Percentiles rank a stretch among this genome's conserved stretches.
phyloP scores from a whole-genome alignment of 108 stramenopile species.

The Pinguiococcus pyrenoidosus region DNA sequence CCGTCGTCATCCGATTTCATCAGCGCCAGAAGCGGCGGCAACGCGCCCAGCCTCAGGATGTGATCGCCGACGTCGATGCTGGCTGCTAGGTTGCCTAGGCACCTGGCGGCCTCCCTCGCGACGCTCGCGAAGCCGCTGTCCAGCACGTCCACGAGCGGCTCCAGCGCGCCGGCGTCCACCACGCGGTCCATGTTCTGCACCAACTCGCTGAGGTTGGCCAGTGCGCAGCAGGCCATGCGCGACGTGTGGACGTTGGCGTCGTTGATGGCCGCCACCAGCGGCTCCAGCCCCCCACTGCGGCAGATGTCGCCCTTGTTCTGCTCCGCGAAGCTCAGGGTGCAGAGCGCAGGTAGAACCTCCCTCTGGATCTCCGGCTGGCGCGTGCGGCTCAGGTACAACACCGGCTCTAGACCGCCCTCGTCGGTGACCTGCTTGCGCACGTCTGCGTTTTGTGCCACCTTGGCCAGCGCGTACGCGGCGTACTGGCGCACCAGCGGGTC shows the following conservation, averaged over 20 bases:
- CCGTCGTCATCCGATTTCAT: constrained; percentile 35
- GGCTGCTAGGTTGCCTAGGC: constrained; percentile 61
- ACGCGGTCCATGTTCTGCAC: constrained; percentile 52
- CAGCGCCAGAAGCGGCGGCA: constrained; percentile 41
- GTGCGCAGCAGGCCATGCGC: constrained; percentile 54
- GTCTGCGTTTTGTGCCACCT: constrained; percentile 57
- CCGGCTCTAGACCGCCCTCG: constrained; percentile 63
- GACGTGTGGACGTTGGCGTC: constrained; percentile 36
- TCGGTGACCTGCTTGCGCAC: constrained; percentile 53
- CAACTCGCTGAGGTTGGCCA: constrained; percentile 62
- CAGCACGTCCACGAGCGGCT: constrained; percentile 49
- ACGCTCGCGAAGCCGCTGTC: constrained; percentile 26
- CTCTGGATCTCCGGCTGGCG: constrained; percentile 54
- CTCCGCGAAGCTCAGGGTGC: constrained; percentile 56
- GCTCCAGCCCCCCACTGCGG: constrained; percentile 52
- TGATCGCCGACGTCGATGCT: constrained; percentile 53
- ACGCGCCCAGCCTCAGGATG: constrained; percentile 42
- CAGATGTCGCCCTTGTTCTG: constrained; percentile 55
- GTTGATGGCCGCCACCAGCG: constrained; percentile 40
- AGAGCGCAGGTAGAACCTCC: constrained; percentile 58
- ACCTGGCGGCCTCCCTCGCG: constrained; percentile 56
- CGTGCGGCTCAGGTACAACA: constrained; percentile 59
- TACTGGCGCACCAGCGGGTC: constrained; percentile 60
- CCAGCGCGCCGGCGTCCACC: constrained; percentile 46
- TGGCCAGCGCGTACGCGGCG: constrained; percentile 61